Evolutionary conservation across 768 basidiomycete genomes (phyloP).

Genomic region (Cyclocybe aegerita): DNA sequence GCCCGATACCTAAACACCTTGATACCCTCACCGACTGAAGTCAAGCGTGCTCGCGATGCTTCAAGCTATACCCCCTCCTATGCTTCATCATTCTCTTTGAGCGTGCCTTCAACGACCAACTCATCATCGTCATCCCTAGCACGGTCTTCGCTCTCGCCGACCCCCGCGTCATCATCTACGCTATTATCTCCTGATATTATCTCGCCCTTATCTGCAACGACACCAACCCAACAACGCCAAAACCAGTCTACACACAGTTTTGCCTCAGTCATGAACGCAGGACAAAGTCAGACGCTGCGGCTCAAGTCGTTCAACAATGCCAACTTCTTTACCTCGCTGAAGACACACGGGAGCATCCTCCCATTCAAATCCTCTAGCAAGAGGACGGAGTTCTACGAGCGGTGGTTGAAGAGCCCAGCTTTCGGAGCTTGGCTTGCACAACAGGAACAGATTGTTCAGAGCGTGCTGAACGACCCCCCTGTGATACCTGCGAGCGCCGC

Average conservation of each 20-base stretch:
- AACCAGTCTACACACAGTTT: no score
- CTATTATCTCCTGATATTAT: constrained; percentile 1
- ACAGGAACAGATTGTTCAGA: constrained; percentile 71
- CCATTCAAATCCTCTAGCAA: constrained; percentile 72
- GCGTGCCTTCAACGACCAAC: not conserved
- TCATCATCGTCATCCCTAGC: not conserved
- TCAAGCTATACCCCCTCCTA: not conserved
- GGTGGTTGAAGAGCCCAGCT: constrained; percentile 72
- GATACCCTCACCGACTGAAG: constrained; percentile 69
- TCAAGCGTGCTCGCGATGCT: constrained; percentile 31
- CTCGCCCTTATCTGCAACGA: constrained; percentile 2
- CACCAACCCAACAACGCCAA: constrained; percentile 1
- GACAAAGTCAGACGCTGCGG: constrained; percentile 26
- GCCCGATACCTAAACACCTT: constrained; percentile 89
- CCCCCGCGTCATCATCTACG: constrained; percentile 5
- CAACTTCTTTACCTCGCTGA: constrained; percentile 73
- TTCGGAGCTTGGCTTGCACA: constrained; percentile 80
- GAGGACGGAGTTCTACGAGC: constrained; percentile 73
- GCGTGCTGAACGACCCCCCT: constrained; percentile 40
- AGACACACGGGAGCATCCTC: constrained; percentile 64
- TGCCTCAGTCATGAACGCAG: not conserved
- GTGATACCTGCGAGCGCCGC: not conserved
- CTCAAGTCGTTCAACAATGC: constrained; percentile 70
- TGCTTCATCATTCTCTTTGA: not conserved
- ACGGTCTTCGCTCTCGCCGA: not conserved